Evolutionary conservation across 2,329 filamentous ascomycete genomes (phyloP).

Genomic region (Pyrenophora seminiperda): DNA sequence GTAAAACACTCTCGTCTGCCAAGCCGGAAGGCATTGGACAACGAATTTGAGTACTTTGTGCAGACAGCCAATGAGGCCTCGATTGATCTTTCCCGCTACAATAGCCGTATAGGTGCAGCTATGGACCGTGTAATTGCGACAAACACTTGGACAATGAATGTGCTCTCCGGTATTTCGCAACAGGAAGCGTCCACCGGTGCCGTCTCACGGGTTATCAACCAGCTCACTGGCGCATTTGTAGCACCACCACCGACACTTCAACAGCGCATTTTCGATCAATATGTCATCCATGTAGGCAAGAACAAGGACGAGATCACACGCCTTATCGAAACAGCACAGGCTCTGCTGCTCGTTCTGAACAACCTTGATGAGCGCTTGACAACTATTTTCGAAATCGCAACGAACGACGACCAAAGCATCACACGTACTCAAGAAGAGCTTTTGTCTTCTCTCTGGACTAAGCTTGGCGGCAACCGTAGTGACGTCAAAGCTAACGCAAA

Average conservation of each 20-base stretch:
- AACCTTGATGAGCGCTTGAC: constrained; percentile 72
- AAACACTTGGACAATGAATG: constrained; percentile 74
- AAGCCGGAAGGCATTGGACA: constrained; percentile 70
- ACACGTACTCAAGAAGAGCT: constrained; percentile 67
- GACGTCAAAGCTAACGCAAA: constrained; percentile 65
- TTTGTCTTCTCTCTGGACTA: constrained; percentile 73
- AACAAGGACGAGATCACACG: constrained; percentile 71
- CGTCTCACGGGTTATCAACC: constrained; percentile 51
- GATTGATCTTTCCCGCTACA: constrained; percentile 73
- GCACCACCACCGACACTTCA: constrained; percentile 30
- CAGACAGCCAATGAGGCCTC: constrained; percentile 69
- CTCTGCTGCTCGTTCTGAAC: constrained; percentile 67
- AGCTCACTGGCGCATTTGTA: constrained; percentile 64
- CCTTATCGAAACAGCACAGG: constrained; percentile 73
- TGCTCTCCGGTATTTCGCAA: constrained; percentile 65
- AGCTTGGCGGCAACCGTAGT: constrained; percentile 70
- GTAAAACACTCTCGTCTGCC: constrained; percentile 73
- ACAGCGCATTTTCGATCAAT: constrained; percentile 70
- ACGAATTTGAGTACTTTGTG: constrained; percentile 78
- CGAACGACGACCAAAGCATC: constrained; percentile 65
- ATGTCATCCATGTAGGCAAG: constrained; percentile 71
- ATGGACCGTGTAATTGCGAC: constrained; percentile 76
- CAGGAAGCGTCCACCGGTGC: constrained; percentile 49
- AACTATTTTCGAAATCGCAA: constrained; percentile 71
- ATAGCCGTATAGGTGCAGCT: constrained; percentile 73